Evolutionary conservation across 306 rosid species (phyloP).

Genomic region (Lablab purpureus): DNA sequence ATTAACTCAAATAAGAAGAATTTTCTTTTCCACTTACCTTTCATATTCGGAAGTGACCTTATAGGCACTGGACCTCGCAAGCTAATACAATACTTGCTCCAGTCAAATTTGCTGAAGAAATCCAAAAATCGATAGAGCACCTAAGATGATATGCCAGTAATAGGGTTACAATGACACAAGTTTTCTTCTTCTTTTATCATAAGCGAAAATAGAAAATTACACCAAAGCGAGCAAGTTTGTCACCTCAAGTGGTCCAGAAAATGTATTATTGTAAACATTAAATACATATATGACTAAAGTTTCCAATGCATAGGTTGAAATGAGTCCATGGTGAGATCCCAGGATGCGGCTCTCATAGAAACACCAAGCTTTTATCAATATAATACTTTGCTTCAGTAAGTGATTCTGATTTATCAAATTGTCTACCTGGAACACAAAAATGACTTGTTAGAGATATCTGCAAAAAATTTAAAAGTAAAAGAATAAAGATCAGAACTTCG

Average conservation of each 20-base stretch:
- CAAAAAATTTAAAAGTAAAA: background rate
- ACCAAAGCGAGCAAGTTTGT: constrained; percentile 31
- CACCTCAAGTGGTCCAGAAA: constrained; percentile 95
- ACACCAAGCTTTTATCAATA: constrained; percentile 96
- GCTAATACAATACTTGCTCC: constrained; percentile 88
- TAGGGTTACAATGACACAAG: background rate
- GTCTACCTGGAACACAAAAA: constrained; percentile 67
- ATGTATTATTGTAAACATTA: constrained; percentile 63
- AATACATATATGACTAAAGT: constrained; percentile 81
- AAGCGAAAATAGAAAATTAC: background rate
- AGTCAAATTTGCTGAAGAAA: constrained; percentile 88
- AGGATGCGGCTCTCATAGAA: constrained; percentile 84
- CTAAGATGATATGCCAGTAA: constrained; percentile 50
- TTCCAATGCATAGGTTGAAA: constrained; percentile 89
- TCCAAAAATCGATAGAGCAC: constrained; percentile 81
- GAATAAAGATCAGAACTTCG: background rate
- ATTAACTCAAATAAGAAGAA: constrained; percentile 17
- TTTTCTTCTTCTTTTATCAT: background rate
- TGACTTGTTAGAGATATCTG: constrained; percentile 20
- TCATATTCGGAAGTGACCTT: constrained; percentile 72
- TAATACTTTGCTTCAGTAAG: constrained; percentile 81
- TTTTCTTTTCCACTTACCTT: constrained; percentile 55
- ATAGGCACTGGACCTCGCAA: constrained; percentile 83
- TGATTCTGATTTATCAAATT: constrained; percentile 63
- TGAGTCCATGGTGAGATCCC: constrained; percentile 87